Base-by-base conservation (phyloP, 139 green algal species). In the Eudorina sp. region DNA sequence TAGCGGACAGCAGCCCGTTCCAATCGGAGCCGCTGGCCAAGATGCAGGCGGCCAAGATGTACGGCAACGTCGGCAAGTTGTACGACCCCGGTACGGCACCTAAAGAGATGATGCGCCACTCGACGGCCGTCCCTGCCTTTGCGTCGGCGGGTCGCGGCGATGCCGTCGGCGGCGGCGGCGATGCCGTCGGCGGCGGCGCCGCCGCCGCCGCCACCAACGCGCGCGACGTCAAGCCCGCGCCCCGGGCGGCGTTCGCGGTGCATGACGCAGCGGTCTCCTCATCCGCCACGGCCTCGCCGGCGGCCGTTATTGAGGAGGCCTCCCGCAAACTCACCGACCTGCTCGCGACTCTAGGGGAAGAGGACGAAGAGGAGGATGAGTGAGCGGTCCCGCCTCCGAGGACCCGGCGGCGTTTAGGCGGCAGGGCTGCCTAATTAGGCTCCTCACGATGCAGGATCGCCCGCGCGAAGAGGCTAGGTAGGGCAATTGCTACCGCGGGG, bases 21-120 rank as follows among this genome's bases (percentile, higher is more conserved):
- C 66, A 75, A 46, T 75, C 66, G 21, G 66, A 75, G 66, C 66
- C 66, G n/a, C 66, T 75, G 21, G 66, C 66, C 66, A 75, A 75
- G 66, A 29, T 75, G 38, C 36, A 34, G 3, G 14, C 29, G n/a
- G 7, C 25, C 66, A 75, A 75, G 66, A 19, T 75, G 66, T 75
- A 72, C 62, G 62, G 38, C 27, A 38, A 34, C 21, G 31, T 72
- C 27, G 62, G 62, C 16, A 72, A 72, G 19, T 40, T 72, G 62
- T 72, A 72, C 62, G 62, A 72, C 62, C 62, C 62, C 19, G 6
- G 21, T 72, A 72, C 62, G 31, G 62, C 62, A 34, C 19, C 62
- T 5, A 72, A 31, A 29, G 62, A 72, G n/a, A 11, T 38, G 19
- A 40, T 36, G 3, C 27, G 21, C 2, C 62, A 34, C 16, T 34